These are phyloP conservation scores for Candolleomyces aberdarensis DNA, from an alignment of 768 basidiomycete species.

Conservation along the genomic window DNA sequence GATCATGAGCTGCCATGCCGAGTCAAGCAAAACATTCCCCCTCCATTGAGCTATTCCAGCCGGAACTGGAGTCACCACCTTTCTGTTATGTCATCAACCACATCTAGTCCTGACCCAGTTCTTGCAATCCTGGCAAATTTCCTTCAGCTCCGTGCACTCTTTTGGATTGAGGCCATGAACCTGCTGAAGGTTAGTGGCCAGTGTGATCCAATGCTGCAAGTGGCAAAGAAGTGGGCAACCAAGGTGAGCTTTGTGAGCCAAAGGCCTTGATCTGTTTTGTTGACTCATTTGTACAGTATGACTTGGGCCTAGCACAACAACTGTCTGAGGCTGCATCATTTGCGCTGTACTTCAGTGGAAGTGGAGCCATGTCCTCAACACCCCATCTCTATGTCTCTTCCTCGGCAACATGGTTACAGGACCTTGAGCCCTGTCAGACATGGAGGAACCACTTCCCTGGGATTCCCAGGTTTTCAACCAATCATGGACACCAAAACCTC, in stretches of 20 bases:
- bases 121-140: conserved; percentile 7
- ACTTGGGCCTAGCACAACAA: background rate
- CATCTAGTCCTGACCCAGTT: background rate
- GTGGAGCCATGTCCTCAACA: background rate
- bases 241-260: background rate
- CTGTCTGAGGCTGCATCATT: background rate
- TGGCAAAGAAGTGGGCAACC: background rate
- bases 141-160: conserved; percentile 4
- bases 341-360: conserved; percentile 2
- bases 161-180: conserved; percentile 11
- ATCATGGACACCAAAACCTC: no score
- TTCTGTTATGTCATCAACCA: background rate
- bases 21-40: conserved; percentile 12
- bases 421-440: background rate
- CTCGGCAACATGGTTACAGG: background rate
- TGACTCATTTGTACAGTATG: background rate
- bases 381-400: conserved; percentile 3
- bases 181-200: background rate
- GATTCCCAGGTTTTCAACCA: background rate
- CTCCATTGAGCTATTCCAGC: conserved; percentile 9
- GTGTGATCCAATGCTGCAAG: background rate
- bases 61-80: conserved; percentile 12
- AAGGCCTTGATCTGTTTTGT: background rate
- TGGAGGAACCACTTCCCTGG: background rate
- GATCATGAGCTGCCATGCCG: background rate